Percentiles rank a stretch among this genome's conserved stretches.
These are phyloP conservation scores for Leishmania martiniquensis DNA, from an alignment of 208 protist species.

Conservation along the genomic window DNA sequence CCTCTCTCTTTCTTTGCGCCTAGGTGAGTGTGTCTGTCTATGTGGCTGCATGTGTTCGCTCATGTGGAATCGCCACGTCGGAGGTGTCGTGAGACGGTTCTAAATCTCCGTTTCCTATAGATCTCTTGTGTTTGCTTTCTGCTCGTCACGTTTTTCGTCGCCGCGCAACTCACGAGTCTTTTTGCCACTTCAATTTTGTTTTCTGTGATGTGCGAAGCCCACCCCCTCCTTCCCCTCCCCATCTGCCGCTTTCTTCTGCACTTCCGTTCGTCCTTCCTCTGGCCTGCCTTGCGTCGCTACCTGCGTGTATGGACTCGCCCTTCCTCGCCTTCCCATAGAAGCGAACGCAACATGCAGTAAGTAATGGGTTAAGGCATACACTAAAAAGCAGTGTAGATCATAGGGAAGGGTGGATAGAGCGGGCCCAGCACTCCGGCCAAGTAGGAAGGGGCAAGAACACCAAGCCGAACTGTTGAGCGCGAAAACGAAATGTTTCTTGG, in stretches of 20 bases:
- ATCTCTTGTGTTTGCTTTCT: neutral
- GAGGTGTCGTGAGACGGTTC: neutral
- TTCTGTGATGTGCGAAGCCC: constrained; percentile 1
- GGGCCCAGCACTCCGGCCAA: neutral
- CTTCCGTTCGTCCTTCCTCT: neutral
- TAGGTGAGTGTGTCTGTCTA: neutral
- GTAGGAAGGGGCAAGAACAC: neutral
- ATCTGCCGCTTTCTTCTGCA: neutral
- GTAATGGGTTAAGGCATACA: neutral
- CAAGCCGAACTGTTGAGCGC: neutral
- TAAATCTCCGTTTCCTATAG: constrained; percentile 4
- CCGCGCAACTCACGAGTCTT: neutral
- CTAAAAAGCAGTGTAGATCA: no score
- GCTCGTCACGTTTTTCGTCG: neutral
- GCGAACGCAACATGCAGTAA: neutral
- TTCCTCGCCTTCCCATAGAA: neutral
- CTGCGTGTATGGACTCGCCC: neutral
- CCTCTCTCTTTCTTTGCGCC: neutral
- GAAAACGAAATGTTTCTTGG: neutral
- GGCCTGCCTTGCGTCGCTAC: neutral
- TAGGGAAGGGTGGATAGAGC: neutral
- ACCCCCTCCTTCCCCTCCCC: no score
- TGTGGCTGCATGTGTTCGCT: neutral
- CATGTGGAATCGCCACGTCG: neutral
- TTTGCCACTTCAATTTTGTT: neutral